Percentiles rank a stretch among this genome's conserved stretches.
phyloP scores from a whole-genome alignment of 129 eudicot genomes.

The Artemisia argyi region DNA sequence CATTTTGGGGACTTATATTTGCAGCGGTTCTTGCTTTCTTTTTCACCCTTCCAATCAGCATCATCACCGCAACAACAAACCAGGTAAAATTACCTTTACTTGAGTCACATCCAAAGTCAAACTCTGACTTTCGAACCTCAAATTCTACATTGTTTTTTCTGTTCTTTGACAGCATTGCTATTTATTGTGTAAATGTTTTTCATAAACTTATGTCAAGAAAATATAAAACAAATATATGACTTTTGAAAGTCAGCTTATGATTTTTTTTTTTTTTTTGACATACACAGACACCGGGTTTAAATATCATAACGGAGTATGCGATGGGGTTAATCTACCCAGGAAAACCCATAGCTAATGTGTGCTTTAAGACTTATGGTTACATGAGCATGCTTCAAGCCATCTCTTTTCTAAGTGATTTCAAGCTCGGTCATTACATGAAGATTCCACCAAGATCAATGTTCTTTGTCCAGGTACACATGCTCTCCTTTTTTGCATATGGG shows the following conservation, averaged over 20 bases:
- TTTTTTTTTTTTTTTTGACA: not conserved
- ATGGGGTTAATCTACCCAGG: conserved; percentile 83
- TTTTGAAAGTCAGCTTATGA: not conserved
- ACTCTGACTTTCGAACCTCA: not conserved
- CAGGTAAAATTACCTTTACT: conserved; percentile 38
- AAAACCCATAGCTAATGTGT: conserved; percentile 84
- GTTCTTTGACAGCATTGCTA: no score
- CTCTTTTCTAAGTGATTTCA: conserved; percentile 69
- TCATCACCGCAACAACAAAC: conserved; percentile 87
- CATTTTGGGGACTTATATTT: conserved; percentile 70
- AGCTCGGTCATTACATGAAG: conserved; percentile 97
- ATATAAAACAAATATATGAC: not conserved
- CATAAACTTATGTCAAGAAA: no score
- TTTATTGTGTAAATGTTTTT: no score
- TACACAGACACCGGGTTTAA: conserved; percentile 80
- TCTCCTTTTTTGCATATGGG: no score
- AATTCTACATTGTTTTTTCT: not conserved
- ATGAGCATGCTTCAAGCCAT: conserved; percentile 93
- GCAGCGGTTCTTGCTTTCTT: conserved; percentile 54
- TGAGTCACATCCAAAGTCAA: not conserved
- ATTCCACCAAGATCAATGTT: conserved; percentile 92
- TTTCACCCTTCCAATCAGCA: conserved; percentile 81
- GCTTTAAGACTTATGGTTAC: conserved; percentile 90
- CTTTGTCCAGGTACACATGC: conserved; percentile 61
- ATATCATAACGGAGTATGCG: conserved; percentile 75